These are phyloP conservation scores for Stylosanthes scabra DNA, from an alignment of 331 rosid genomes.

Conservation along the genomic window DNA sequence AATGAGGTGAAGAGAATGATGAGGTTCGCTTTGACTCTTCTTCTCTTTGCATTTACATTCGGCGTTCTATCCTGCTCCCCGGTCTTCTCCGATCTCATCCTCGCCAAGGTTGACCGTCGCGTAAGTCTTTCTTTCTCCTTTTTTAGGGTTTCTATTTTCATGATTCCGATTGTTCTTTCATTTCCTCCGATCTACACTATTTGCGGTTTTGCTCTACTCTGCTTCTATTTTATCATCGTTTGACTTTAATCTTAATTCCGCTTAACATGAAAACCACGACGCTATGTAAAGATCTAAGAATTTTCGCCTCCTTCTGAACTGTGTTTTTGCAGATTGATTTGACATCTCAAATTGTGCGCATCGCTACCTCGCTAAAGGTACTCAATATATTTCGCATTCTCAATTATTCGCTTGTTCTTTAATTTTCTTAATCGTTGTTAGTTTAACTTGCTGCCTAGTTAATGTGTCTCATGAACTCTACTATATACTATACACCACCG, in stretches of 20 bases:
- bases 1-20: constrained; percentile 10
- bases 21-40: constrained; percentile 54
- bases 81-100: constrained; percentile 83
- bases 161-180: constrained; percentile 10
- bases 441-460: not conserved
- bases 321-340: constrained; percentile 78
- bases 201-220: not conserved
- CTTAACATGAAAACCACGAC: not conserved
- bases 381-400: not conserved
- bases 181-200: constrained; percentile 34
- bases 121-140: constrained; percentile 55
- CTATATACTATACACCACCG: not conserved
- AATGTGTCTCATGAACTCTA: constrained; percentile 9
- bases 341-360: constrained; percentile 86
- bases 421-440: constrained; percentile 18
- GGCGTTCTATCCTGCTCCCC: constrained; percentile 56
- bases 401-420: not conserved
- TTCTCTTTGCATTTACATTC: constrained; percentile 38
- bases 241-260: not conserved
- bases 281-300: not conserved
- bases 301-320: not conserved
- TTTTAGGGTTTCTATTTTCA: constrained; percentile 42
- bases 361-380: constrained; percentile 83
- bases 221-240: not conserved
- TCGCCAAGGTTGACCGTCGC: constrained; percentile 94